These are phyloP conservation scores for Vitis hybrid DNA, from an alignment of 177 flowering plant species.

Conservation along the genomic window DNA sequence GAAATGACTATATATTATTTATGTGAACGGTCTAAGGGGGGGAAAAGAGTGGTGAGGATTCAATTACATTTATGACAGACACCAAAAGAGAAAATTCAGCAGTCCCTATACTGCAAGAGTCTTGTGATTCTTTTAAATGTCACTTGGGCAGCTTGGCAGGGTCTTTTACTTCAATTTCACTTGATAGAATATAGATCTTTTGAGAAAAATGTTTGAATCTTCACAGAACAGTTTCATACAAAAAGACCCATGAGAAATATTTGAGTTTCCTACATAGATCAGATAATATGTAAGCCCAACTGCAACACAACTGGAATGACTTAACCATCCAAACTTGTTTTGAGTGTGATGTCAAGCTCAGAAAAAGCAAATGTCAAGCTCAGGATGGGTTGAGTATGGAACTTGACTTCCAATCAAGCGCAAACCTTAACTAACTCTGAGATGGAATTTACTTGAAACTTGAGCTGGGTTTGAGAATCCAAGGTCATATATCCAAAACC, in stretches of 20 bases:
- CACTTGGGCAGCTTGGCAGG: not conserved
- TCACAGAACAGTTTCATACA: no score
- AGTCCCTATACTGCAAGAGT: conserved; percentile 5
- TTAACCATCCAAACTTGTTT: no score
- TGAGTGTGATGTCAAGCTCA: no score
- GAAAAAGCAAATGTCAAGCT: not conserved
- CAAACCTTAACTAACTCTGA: not conserved
- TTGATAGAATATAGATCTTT: not conserved
- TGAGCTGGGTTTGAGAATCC: no score
- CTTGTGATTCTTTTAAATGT: conserved; percentile 22
- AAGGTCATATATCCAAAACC: no score
- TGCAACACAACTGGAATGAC: no score
- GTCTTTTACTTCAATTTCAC: not conserved
- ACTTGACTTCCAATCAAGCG: not conserved
- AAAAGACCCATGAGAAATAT: no score
- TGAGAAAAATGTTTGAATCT: no score
- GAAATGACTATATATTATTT: not conserved
- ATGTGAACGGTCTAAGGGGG: not conserved
- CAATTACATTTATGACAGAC: conserved; percentile 17
- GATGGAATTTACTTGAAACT: no score
- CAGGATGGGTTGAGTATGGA: not conserved
- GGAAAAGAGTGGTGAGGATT: conserved; percentile 2
- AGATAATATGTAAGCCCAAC: no score
- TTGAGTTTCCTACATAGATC: no score
- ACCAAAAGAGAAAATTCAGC: conserved; percentile 10